Conservation (phyloP, 2,329 filamentous ascomycete genomes). For the Colletotrichum sp. region DNA sequence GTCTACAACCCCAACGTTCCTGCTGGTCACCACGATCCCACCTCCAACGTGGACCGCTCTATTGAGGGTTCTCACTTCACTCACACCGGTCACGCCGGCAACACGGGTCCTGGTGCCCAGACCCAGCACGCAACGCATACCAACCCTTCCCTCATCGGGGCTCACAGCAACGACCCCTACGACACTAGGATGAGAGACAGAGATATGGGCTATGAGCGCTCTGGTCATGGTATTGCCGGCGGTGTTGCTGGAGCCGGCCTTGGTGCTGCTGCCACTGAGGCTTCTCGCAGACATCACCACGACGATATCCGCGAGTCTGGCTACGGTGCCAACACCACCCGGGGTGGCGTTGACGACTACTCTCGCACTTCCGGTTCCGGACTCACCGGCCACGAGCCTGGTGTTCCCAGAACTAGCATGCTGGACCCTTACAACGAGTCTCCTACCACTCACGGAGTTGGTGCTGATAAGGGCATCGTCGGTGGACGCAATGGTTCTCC, state of each 20-base stretch:
- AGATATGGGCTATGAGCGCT: constrained; percentile 19
- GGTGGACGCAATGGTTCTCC: constrained; percentile 8
- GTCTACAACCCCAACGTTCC: constrained; percentile 1
- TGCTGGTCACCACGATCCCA: constrained; percentile 11
- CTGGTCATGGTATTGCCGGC: constrained; percentile 5
- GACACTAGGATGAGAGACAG: constrained; percentile 18
- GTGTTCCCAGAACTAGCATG: constrained; percentile 16
- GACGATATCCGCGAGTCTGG: constrained; percentile 8
- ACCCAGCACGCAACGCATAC: not conserved
- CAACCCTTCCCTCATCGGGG: constrained; percentile 8
- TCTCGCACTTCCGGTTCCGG: not conserved
- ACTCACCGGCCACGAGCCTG: not conserved
- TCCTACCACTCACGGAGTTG: not conserved
- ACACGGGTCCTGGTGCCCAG: not conserved
- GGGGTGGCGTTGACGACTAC: not conserved
- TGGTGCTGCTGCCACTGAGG: constrained; percentile 4
- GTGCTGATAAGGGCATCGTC: not conserved
- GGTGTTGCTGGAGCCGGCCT: constrained; percentile 9
- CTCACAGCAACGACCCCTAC: constrained; percentile 4
- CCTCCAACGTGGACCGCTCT: constrained; percentile 6
- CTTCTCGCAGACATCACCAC: constrained; percentile 10
- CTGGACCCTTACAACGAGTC: constrained; percentile 17
- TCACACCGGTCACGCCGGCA: constrained; percentile 5
- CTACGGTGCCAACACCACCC: not conserved
- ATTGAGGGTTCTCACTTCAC: constrained; percentile 14